These are phyloP conservation scores for Thecaphora thlaspeos DNA, from an alignment of 1,284 basidiomycete species.

Conservation along the genomic window DNA sequence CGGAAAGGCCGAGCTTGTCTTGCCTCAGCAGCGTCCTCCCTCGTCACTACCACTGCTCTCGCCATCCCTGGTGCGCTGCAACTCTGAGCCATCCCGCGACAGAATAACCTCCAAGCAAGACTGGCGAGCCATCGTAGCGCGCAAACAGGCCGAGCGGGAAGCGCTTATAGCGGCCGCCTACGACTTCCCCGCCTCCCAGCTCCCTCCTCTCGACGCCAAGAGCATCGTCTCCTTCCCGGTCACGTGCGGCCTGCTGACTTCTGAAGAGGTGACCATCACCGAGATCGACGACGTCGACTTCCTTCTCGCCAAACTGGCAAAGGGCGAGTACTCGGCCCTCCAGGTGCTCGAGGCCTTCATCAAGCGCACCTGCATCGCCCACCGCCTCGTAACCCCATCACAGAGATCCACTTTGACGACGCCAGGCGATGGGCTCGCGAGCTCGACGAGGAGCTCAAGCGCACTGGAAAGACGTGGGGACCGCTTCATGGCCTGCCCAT, in stretches of 20 bases:
- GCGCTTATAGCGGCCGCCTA: conserved; percentile 26
- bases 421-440: conserved; percentile 65
- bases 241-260: conserved; percentile 20
- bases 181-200: conserved; percentile 11
- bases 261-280: conserved; percentile 35
- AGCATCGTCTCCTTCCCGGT: conserved; percentile 26
- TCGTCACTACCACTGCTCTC: too few species aligned
- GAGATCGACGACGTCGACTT: conserved; percentile 59
- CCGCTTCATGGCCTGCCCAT: conserved; percentile 69
- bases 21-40: too few species aligned
- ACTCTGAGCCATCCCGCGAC: too few species aligned
- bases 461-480: conserved; percentile 63
- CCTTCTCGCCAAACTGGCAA: conserved; percentile 63
- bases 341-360: conserved; percentile 73
- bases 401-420: conserved; percentile 68
- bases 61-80: too few species aligned
- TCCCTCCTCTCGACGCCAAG: conserved; percentile 17
- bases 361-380: conserved; percentile 76
- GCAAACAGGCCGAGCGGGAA: conserved; percentile 28
- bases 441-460: conserved; percentile 63
- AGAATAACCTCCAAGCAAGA: too few species aligned
- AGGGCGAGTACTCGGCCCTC: conserved; percentile 65
- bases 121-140: conserved; percentile 27
- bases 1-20: too few species aligned
- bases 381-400: conserved; percentile 68